Evolutionary conservation across 139 green algal genomes (phyloP).

Genomic region (Chlamydomonas incerta): DNA sequence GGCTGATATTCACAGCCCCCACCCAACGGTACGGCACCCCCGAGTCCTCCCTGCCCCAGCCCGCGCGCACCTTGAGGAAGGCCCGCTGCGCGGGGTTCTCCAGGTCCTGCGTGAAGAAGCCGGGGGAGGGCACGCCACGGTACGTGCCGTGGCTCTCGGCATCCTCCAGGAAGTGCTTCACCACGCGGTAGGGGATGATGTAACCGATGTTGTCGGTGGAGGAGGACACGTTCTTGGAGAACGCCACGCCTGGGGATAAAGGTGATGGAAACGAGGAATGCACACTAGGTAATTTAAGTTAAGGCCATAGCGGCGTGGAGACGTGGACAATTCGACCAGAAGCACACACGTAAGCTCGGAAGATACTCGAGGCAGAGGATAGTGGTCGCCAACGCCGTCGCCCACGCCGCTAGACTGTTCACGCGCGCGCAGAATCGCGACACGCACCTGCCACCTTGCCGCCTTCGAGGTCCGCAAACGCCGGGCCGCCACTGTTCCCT

Average conservation of each 20-base stretch:
- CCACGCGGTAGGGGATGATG: constrained; percentile 74
- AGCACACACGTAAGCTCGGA: too few relatives aligned
- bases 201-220: constrained; percentile 86
- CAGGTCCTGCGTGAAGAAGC: constrained; percentile 72
- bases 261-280: too few relatives aligned
- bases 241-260: constrained; percentile 85
- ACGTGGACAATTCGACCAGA: too few relatives aligned
- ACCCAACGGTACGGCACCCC: too few relatives aligned
- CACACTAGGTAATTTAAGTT: too few relatives aligned
- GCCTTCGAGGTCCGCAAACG: constrained; percentile 71
- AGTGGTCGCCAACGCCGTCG: too few relatives aligned
- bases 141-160: constrained; percentile 65
- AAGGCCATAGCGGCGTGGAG: too few relatives aligned
- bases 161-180: constrained; percentile 56
- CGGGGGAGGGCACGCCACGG: constrained; percentile 69
- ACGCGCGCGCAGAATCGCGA: not conserved
- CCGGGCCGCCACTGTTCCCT: constrained; percentile 84
- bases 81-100: constrained; percentile 71
- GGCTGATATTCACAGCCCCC: too few relatives aligned
- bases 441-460: constrained; percentile 66
- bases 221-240: constrained; percentile 72
- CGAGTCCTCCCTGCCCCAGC: too few relatives aligned
- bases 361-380: too few relatives aligned
- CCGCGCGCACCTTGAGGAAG: constrained; percentile 58
- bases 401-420: too few relatives aligned